Base-by-base conservation (phyloP, 2,329 filamentous ascomycete genomes). In the Ceratocystis cacaofunesta region DNA sequence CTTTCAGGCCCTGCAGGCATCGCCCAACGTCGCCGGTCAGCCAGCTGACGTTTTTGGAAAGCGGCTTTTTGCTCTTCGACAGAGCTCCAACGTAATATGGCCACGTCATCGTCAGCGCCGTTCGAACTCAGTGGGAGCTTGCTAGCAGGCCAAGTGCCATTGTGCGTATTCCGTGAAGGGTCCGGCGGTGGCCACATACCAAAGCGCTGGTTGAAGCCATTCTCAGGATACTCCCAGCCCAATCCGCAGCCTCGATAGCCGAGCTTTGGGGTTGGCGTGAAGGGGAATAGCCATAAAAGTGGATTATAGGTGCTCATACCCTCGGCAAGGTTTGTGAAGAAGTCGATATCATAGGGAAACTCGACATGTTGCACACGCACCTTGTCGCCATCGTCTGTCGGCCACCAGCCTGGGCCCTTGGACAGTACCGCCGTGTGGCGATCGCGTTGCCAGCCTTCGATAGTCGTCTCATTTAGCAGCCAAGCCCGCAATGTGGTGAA, bases 311-410 rank as follows among this genome's bases (percentile, higher is more conserved):
- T 85, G 3, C 88, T 88, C 87, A 94, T 92, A 17, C 85, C 87
- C 71, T 89, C 85, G 17, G 81, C 79, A 72, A 92, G 79, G 73
- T 95, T 95, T 44, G 76, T 73, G 76, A 84, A 90, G 70, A 94
- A 78, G 62, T 88, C 88, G 57, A 92, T 76, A 71, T 95, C 89
- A 74, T 91, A 94, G 0, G 89, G 90, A 70, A 90, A 94, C 73
- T 92, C 88, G 70, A 92, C 82, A 64, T 79, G 81, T 66, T 81
- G 78, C 55, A 88, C 80, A 10, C 78, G 75, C 1, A 85, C 68
- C 65, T 77, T 73, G 32, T 75, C 73, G 6, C 74, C 75, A 43
- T 74, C 68, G 36, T 76, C 73, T 1, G 66, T 65, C 65, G 68
- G 69, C 77, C 77, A 80, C 74, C 75, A 80, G 61, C 71, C 70